Base-by-base conservation (phyloP, 163 green algal species). In the Prototheca wickerhamii region DNA sequence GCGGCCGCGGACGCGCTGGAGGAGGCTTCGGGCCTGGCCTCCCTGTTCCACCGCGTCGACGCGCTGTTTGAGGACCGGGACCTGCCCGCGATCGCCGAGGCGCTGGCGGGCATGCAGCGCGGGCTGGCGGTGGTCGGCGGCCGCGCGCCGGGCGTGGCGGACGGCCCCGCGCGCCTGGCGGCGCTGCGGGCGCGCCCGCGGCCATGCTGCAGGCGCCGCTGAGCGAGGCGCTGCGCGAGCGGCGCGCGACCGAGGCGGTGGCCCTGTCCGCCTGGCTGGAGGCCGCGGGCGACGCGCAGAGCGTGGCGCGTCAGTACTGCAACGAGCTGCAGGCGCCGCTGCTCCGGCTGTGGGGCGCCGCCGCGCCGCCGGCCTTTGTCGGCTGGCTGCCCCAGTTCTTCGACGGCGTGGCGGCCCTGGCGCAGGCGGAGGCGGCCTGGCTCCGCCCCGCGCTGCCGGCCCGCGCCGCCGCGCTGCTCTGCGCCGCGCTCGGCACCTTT, bases 1-100 rank as follows among this genome's bases (percentile, higher is more conserved):
- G 80, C 50, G 15, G 90, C 86, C 3, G 35, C 34, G 21, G 5
- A 26, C 10, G 23, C 5, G 8, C 26, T 57, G 26, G 60, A 71
- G 60, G 86, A 96, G 60, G 87, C 89, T 17, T 79, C 80, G 2
- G 84, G 87, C 42, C 73, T 91, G 33, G 85, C 80, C 6, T 71
- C 75, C 20, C 67, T 87, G 3, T 90, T 91, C 58, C 61, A 71
- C 50, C 65, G 60, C 2, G 66, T 93, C 35, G 85, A 92, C 59
- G 69, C 84, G 21, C 77, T 92, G 40, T 95, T 97, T 79, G 83
- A 79, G 0, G 74, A 72, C 1, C 82, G 82, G 5, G 83, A 95
- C 69, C 71, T 95, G 31, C 67, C 78, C 18, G 78, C 75, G 32
- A 82, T 95, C 21, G 86, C 90, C 1, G 81, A 88, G 23, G 85